Conservation (phyloP, 257 asterid genomes). For the Solanum sejunctum region DNA sequence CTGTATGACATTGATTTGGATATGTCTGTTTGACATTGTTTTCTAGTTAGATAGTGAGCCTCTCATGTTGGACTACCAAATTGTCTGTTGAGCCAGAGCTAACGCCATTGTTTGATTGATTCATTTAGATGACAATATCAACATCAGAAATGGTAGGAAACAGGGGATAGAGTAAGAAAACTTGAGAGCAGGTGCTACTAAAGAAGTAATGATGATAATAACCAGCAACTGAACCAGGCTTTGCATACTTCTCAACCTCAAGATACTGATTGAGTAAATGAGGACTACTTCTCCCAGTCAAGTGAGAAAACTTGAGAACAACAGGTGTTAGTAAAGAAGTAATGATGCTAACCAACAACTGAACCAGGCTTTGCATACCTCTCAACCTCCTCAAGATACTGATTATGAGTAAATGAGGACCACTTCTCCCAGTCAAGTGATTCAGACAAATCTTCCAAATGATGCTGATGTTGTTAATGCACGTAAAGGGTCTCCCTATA, state of each 20-base stretch:
- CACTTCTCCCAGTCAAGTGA: slow-evolving; percentile 80
- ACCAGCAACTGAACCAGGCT: slow-evolving; percentile 51
- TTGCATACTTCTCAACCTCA: slow-evolving; percentile 70
- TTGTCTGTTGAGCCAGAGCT: neutral
- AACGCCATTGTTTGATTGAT: neutral
- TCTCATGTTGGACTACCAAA: neutral
- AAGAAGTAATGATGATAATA: neutral
- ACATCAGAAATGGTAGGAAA: neutral
- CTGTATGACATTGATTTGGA: no score
- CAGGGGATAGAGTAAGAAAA: neutral
- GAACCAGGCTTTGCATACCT: slow-evolving; percentile 75
- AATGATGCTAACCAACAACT: neutral
- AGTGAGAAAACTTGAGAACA: slow-evolving; percentile 14
- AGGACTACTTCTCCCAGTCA: slow-evolving; percentile 83
- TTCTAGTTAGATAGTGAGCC: no score
- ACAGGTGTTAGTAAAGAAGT: neutral
- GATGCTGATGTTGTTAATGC: slow-evolving; percentile 73
- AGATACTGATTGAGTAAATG: slow-evolving; percentile 67
- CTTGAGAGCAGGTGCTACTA: neutral
- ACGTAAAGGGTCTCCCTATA: slow-evolving; percentile 57
- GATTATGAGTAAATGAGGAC: slow-evolving; percentile 73
- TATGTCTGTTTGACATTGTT: no score
- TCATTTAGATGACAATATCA: neutral
- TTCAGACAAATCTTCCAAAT: slow-evolving; percentile 80
- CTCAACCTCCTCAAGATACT: slow-evolving; percentile 73